Conservation (phyloP, 257 asterid genomes). For the Forsythia viridissima region DNA sequence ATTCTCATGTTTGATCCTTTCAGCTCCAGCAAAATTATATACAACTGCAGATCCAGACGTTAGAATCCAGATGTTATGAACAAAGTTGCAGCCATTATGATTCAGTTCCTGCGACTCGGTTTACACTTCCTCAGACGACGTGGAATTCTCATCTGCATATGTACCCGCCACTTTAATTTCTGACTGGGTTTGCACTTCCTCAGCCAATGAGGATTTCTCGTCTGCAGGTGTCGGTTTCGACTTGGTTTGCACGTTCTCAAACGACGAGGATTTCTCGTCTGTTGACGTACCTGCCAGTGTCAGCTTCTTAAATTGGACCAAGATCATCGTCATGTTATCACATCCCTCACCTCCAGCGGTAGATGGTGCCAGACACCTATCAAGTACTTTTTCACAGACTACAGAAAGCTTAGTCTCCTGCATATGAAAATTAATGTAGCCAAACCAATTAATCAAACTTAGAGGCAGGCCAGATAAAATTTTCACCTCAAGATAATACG, state of each 20-base stretch:
- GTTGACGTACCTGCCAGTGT: conserved; percentile 15
- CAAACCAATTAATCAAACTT: not conserved
- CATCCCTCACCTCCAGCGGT: conserved; percentile 72
- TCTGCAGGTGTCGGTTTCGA: not conserved
- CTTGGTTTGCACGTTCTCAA: conserved; percentile 11
- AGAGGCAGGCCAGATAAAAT: not conserved
- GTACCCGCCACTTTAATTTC: not conserved
- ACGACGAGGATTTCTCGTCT: conserved; percentile 19
- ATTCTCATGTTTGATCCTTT: not conserved
- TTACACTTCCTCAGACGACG: not conserved
- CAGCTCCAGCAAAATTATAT: not conserved
- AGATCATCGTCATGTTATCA: conserved; percentile 71
- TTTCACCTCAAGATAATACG: not conserved
- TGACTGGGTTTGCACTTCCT: not conserved
- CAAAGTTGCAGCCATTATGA: not conserved
- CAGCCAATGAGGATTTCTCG: conserved; percentile 21
- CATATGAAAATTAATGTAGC: conserved; percentile 5
- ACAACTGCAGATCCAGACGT: not conserved
- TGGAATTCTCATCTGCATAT: not conserved
- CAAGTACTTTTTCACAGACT: conserved; percentile 62
- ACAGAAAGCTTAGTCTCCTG: conserved; percentile 61
- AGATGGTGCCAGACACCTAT: conserved; percentile 64
- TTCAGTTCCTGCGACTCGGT: not conserved
- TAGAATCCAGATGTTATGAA: not conserved
- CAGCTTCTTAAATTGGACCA: conserved; percentile 56